phyloP scores from a whole-genome alignment of 225 moss, liverwort and hornwort species.

The Ulota crispa region DNA sequence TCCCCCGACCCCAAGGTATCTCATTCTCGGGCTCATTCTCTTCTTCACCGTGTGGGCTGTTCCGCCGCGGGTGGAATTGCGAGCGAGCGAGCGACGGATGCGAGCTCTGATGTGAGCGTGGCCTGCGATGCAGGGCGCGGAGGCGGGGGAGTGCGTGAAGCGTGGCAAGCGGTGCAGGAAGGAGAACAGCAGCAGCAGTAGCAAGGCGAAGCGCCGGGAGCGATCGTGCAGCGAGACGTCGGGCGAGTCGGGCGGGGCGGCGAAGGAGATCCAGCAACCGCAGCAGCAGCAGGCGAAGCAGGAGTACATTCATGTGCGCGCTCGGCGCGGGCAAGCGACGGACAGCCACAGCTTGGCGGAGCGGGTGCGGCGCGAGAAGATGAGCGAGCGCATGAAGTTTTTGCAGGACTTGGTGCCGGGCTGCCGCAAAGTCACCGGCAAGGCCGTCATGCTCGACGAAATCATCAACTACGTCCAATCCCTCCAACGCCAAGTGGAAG shows the following conservation, averaged over 20 bases:
- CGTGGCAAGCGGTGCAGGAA: conserved; percentile 17
- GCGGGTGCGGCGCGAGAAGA: conserved; percentile 51
- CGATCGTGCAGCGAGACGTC: conserved; percentile 37
- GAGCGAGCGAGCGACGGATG: no score
- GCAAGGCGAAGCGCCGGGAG: conserved; percentile 9
- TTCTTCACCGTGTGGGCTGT: background rate
- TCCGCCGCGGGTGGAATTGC: no score
- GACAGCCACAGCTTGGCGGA: conserved; percentile 49
- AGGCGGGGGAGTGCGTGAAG: background rate
- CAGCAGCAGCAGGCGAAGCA: conserved; percentile 30
- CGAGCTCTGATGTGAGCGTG: background rate
- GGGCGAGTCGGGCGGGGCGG: conserved; percentile 20
- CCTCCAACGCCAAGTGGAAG: conserved; percentile 55
- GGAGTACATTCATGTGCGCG: conserved; percentile 49
- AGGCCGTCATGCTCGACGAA: conserved; percentile 56
- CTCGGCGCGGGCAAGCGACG: conserved; percentile 44
- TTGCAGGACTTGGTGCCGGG: conserved; percentile 53
- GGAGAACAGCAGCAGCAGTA: background rate
- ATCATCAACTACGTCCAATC: conserved; percentile 58
- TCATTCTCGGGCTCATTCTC: no score
- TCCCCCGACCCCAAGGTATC: conserved; percentile 9
- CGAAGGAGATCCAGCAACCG: conserved; percentile 1
- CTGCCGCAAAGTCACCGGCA: conserved; percentile 53
- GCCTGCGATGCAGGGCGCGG: background rate
- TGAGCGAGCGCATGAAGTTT: conserved; percentile 55